phyloP scores from a whole-genome alignment of 2,329 filamentous ascomycete genomes.

The Emergomyces pasteurianus region DNA sequence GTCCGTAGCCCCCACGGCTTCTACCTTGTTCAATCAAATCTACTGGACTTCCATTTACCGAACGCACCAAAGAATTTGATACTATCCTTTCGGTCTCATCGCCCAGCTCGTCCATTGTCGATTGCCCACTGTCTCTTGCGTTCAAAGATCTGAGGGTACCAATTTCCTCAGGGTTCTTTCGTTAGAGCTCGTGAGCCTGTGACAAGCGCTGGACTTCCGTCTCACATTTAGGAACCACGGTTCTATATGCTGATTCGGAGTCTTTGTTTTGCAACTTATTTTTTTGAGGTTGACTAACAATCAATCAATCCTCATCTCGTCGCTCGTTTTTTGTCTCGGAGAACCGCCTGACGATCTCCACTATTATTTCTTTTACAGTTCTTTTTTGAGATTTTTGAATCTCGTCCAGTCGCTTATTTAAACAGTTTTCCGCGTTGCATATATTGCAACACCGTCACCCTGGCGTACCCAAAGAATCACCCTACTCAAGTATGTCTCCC shows the following conservation, averaged over 20 bases:
- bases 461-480: constrained; percentile 37
- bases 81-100: not conserved
- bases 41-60: not conserved
- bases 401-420: constrained; percentile 37
- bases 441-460: constrained; percentile 36
- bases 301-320: constrained; percentile 21
- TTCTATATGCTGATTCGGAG: constrained; percentile 27
- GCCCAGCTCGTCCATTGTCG: not conserved
- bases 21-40: not conserved
- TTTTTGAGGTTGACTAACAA: constrained; percentile 21
- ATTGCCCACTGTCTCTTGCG: not conserved
- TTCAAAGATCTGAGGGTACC: constrained; percentile 2
- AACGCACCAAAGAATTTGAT: not conserved
- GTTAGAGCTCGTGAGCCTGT: constrained; percentile 8
- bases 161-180: constrained; percentile 10
- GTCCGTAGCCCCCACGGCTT: not conserved
- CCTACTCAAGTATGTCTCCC: constrained; percentile 31
- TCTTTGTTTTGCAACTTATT: constrained; percentile 17
- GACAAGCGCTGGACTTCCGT: constrained; percentile 1
- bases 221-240: constrained; percentile 16
- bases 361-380: constrained; percentile 19
- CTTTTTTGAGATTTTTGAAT: constrained; percentile 26
- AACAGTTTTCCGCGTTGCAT: constrained; percentile 31
- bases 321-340: constrained; percentile 36
- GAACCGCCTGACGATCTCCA: constrained; percentile 21